These are phyloP conservation scores for Veloboletus limbatus DNA, from an alignment of 1,284 basidiomycete genomes.

Conservation along the genomic window DNA sequence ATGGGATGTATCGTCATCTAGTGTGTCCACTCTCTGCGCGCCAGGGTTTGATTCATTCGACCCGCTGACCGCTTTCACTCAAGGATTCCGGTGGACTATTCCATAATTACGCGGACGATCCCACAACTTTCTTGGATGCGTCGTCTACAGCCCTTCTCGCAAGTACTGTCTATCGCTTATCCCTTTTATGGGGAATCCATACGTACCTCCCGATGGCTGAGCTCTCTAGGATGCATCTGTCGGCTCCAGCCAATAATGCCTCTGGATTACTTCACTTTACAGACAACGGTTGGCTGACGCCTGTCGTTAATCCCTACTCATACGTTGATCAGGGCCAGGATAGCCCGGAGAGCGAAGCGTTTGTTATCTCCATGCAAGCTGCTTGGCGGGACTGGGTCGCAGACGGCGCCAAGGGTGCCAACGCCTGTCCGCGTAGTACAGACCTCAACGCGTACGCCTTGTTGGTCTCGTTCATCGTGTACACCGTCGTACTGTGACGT, in stretches of 20 bases:
- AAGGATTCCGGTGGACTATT: slow-evolving; percentile 61
- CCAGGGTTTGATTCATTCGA: no score
- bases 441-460: neutral
- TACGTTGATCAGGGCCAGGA: slow-evolving; percentile 47
- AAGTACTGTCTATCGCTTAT: slow-evolving; percentile 70
- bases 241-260: slow-evolving; percentile 20
- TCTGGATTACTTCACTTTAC: slow-evolving; percentile 40
- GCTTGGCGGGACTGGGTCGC: slow-evolving; percentile 70
- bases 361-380: slow-evolving; percentile 67
- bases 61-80: no score
- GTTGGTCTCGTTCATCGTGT: neutral
- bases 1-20: slow-evolving; percentile 61
- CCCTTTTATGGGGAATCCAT: slow-evolving; percentile 49
- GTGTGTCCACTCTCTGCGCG: slow-evolving; percentile 31
- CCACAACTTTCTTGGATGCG: slow-evolving; percentile 68
- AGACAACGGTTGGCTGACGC: slow-evolving; percentile 57
- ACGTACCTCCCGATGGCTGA: slow-evolving; percentile 59
- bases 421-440: slow-evolving; percentile 17
- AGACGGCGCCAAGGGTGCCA: slow-evolving; percentile 48
- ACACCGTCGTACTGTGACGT: neutral
- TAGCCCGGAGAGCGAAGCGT: slow-evolving; percentile 66
- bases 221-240: slow-evolving; percentile 49
- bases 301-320: slow-evolving; percentile 68
- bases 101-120: slow-evolving; percentile 72
- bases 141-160: slow-evolving; percentile 76